These are phyloP conservation scores for Fistulinella staudtii DNA, from an alignment of 1,284 basidiomycete genomes.

Conservation along the genomic window DNA sequence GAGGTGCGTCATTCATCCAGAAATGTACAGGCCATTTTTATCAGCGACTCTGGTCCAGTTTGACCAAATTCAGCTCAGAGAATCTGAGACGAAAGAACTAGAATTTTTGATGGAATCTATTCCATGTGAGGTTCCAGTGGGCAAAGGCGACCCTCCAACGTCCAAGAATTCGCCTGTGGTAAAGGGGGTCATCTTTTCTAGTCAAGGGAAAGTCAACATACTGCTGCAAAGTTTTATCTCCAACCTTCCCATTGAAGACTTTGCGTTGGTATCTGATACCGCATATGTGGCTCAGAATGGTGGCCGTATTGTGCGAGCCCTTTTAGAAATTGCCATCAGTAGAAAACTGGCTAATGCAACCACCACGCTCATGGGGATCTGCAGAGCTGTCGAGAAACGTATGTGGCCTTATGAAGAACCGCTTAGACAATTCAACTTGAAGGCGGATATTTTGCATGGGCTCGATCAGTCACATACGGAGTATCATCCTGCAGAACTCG, in stretches of 20 bases:
- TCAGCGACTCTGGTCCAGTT: conserved; percentile 53
- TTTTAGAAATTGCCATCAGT: conserved; percentile 93
- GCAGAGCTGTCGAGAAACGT: conserved; percentile 90
- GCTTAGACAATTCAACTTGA: conserved; percentile 76
- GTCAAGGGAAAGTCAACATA: conserved; percentile 86
- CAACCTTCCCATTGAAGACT: conserved; percentile 80
- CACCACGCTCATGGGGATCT: conserved; percentile 82
- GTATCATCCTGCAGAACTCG: conserved; percentile 74
- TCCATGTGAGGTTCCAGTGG: conserved; percentile 68
- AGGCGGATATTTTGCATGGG: conserved; percentile 77
- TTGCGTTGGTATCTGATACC: conserved; percentile 94
- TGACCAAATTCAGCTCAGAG: conserved; percentile 91
- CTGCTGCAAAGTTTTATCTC: conserved; percentile 93
- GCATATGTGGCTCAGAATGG: conserved; percentile 94
- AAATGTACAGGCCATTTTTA: background rate
- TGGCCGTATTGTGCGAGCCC: conserved; percentile 88
- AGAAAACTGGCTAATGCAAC: conserved; percentile 87
- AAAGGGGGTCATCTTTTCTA: conserved; percentile 28
- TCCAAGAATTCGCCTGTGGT: no score
- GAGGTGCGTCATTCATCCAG: conserved; percentile 55
- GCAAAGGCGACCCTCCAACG: conserved; percentile 68
- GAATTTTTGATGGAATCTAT: conserved; percentile 64
- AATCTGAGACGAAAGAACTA: conserved; percentile 86
- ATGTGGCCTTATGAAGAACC: conserved; percentile 98
- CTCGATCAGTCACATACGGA: conserved; percentile 85